Percentiles rank a stretch among this genome's conserved stretches.
Conservation (phyloP, 768 basidiomycete genomes). For the Suillus subluteus region DNA sequence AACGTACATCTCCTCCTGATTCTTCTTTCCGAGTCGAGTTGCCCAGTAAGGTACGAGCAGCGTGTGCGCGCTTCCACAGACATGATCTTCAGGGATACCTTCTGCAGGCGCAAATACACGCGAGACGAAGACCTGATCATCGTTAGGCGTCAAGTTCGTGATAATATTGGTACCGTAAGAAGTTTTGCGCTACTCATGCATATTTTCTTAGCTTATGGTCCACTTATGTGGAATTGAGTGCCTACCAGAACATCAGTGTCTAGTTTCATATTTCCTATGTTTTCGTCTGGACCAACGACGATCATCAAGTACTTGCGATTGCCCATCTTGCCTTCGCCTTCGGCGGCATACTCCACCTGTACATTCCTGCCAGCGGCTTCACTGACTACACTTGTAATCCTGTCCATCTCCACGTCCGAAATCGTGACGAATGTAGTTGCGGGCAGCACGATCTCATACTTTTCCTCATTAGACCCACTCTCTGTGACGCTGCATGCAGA, state of each 20-base stretch:
- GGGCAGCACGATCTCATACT: slow-evolving; percentile 43
- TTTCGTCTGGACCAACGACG: slow-evolving; percentile 44
- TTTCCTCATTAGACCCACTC: slow-evolving; percentile 15
- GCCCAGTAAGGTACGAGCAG: slow-evolving; percentile 55
- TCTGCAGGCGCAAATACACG: slow-evolving; percentile 51
- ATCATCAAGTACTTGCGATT: slow-evolving; percentile 38
- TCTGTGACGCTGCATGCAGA: slow-evolving; percentile 11
- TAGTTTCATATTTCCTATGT: slow-evolving; percentile 36
- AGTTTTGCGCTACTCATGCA: not conserved
- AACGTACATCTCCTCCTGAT: slow-evolving; percentile 38
- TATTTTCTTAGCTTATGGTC: slow-evolving; percentile 21
- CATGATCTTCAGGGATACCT: slow-evolving; percentile 47
- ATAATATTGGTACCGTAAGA: slow-evolving; percentile 37
- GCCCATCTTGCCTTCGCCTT: slow-evolving; percentile 38
- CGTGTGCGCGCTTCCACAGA: slow-evolving; percentile 59
- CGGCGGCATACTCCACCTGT: slow-evolving; percentile 39
- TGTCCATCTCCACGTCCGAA: slow-evolving; percentile 32
- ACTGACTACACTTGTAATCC: slow-evolving; percentile 33
- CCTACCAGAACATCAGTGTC: slow-evolving; percentile 40
- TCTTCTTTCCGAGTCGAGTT: slow-evolving; percentile 21
- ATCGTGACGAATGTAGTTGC: slow-evolving; percentile 30
- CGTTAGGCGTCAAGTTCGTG: slow-evolving; percentile 39
- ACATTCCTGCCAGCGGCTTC: slow-evolving; percentile 42
- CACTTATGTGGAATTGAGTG: slow-evolving; percentile 8
- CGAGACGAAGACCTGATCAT: slow-evolving; percentile 45